Conservation (phyloP, 2,329 filamentous ascomycete species). For the Cyclaneusma minus region DNA sequence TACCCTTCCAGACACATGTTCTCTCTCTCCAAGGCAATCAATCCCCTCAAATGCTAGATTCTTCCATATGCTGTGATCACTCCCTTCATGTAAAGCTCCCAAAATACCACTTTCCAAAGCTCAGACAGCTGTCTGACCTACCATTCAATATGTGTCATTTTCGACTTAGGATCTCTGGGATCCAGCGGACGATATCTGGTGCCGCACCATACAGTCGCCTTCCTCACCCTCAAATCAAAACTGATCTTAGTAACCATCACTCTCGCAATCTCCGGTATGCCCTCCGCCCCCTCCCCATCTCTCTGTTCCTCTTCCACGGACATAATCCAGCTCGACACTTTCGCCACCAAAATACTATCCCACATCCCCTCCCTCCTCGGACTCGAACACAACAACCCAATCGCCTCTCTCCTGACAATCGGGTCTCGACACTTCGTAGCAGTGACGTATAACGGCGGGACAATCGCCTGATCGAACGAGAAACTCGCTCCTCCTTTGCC, state of each 20-base stretch:
- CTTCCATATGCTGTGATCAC: too few species aligned
- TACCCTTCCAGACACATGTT: too few species aligned
- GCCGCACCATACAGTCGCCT: constrained; percentile 15
- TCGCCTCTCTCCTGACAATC: constrained; percentile 39
- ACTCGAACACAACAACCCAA: constrained; percentile 42
- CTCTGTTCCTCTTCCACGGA: background rate
- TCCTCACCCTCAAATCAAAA: constrained; percentile 15
- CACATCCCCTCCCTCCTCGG: constrained; percentile 53
- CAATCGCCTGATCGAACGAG: constrained; percentile 46
- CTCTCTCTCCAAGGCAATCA: too few species aligned
- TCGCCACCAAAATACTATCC: constrained; percentile 27
- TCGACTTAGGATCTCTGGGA: constrained; percentile 10
- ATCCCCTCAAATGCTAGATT: too few species aligned
- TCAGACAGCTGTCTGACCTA: too few species aligned
- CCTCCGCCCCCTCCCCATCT: background rate
- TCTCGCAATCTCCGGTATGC: constrained; percentile 7
- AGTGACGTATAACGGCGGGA: constrained; percentile 49
- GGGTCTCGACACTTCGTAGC: constrained; percentile 50
- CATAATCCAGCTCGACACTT: constrained; percentile 10
- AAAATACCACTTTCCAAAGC: too few species aligned
- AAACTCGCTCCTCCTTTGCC: constrained; percentile 33
- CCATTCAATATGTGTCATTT: constrained; percentile 10
- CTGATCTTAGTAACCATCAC: constrained; percentile 18
- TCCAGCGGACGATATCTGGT: constrained; percentile 13
- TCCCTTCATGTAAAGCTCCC: too few species aligned